phyloP scores from a whole-genome alignment of 805 yeast species.

The Candida golubevii region DNA sequence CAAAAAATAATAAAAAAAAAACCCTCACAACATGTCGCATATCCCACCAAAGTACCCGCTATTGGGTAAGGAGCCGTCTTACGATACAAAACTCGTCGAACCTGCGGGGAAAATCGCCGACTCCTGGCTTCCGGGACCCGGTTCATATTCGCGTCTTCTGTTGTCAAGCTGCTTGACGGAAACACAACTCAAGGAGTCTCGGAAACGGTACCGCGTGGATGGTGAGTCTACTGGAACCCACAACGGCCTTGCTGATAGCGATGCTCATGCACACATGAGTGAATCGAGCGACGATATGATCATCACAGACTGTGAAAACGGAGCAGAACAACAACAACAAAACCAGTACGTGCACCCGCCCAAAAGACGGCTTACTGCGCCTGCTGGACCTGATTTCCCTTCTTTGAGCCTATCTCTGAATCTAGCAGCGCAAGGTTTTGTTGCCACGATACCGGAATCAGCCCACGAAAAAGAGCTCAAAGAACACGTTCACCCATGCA shows the following conservation, averaged over 20 bases:
- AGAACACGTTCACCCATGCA: slow-evolving; percentile 3
- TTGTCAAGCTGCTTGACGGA: slow-evolving; percentile 5
- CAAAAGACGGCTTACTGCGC: not conserved
- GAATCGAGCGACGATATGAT: slow-evolving; percentile 34
- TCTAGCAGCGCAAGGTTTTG: not conserved
- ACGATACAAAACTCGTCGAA: slow-evolving; percentile 29
- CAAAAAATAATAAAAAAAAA: not conserved
- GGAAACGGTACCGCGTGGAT: slow-evolving; percentile 24
- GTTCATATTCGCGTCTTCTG: slow-evolving; percentile 24
- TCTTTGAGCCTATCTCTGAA: not conserved
- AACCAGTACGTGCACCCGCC: not conserved
- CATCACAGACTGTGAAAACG: slow-evolving; percentile 30
- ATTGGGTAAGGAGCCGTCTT: slow-evolving; percentile 23
- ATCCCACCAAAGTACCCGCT: slow-evolving; percentile 34
- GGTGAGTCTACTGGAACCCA: slow-evolving; percentile 1
- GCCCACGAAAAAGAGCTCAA: slow-evolving; percentile 1
- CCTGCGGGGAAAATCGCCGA: slow-evolving; percentile 31
- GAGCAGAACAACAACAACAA: slow-evolving; percentile 13
- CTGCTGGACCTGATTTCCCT: too few relatives aligned
- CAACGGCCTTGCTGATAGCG: slow-evolving; percentile 15
- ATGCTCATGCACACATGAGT: slow-evolving; percentile 10
- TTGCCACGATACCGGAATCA: not conserved
- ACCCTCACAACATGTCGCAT: slow-evolving; percentile 10
- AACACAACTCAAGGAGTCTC: slow-evolving; percentile 9
- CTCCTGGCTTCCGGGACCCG: slow-evolving; percentile 24